Percentiles rank a stretch among this genome's conserved stretches.
Evolutionary conservation across 345 rosid species (phyloP).

Genomic region (Ailanthus altissimus): DNA sequence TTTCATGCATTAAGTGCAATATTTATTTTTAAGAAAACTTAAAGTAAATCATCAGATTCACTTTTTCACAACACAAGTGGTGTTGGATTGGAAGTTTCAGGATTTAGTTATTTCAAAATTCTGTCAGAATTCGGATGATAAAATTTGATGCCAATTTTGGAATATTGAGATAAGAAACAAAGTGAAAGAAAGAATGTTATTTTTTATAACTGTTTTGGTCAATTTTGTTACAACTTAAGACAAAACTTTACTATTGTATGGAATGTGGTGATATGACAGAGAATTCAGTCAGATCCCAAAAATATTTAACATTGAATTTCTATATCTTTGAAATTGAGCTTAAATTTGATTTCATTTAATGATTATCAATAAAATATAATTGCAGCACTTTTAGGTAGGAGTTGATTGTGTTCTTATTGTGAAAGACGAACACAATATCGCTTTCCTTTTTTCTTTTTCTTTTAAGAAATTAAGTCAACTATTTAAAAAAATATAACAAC

Average conservation of each 20-base stretch:
- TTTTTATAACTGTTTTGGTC: background rate
- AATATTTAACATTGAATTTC: background rate
- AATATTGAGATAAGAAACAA: background rate
- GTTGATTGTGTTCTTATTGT: background rate
- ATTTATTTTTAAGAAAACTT: background rate
- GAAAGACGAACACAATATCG: background rate
- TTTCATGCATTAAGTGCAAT: too few relatives aligned
- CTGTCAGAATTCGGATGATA: background rate
- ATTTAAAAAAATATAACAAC: background rate
- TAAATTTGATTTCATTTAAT: background rate
- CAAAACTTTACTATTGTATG: background rate
- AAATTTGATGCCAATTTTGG: background rate
- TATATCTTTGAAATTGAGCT: background rate
- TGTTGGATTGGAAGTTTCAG: background rate
- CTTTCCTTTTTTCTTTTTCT: too few relatives aligned
- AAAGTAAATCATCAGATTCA: background rate
- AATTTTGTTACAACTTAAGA: background rate
- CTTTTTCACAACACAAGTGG: background rate
- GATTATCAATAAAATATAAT: background rate
- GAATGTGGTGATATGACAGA: too few relatives aligned
- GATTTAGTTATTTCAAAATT: background rate
- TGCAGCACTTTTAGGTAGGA: background rate
- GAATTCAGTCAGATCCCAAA: background rate
- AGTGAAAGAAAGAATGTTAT: background rate
- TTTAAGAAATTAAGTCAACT: background rate